Evolutionary conservation across 768 basidiomycete species (phyloP), one percentile per base, ranked within the genome.

Genomic region (Tricholoma sp.): DNA sequence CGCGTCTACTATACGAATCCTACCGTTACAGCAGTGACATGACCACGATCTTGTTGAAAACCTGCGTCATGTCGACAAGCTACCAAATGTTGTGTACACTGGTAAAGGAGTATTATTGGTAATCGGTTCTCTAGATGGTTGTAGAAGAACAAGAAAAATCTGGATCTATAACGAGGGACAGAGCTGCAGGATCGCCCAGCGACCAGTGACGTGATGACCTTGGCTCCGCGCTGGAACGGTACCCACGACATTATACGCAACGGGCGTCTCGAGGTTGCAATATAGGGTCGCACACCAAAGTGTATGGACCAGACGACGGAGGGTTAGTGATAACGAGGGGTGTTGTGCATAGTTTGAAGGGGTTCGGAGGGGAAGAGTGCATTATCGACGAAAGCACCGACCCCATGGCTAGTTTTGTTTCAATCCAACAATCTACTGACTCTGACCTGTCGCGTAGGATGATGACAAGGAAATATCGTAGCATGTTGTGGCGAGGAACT

Each of bases 381-480:
- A 61, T 67, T 13, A 62, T 70, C 28, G 67, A 70, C 32, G 72
- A 74, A 51, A 63, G 59, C 50, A 72, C 69, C 12, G 62, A 68
- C 13, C 71, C 69, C 1, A 66, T 69, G 68, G 69, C 70, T 15
- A 1, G 56, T 54, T 24, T 24, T 24, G 33, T 12, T 17, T 11
- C 20, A 1, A 11, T n/a, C 28, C 18, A n/a, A 52, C 49, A 13
- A 15, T 29, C 4, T 17, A 24, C 29, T 33, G 12, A 50, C 8
- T 52, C 12, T 15, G 24, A 18, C 5, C 10, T 13, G 28, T 56
- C 17, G n/a, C n/a, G 13, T 36, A 71, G 70, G 69, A 70, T 49
- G 61, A 59, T 11, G 65, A 68, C 44, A 73, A 73, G 50, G 70
- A 71, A 34, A n/a, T 73, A 4, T 72, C 63, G 70, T 28, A 70